These are phyloP conservation scores for Fomitopsis betulina DNA, from an alignment of 1,284 basidiomycete species.

Conservation along the genomic window DNA sequence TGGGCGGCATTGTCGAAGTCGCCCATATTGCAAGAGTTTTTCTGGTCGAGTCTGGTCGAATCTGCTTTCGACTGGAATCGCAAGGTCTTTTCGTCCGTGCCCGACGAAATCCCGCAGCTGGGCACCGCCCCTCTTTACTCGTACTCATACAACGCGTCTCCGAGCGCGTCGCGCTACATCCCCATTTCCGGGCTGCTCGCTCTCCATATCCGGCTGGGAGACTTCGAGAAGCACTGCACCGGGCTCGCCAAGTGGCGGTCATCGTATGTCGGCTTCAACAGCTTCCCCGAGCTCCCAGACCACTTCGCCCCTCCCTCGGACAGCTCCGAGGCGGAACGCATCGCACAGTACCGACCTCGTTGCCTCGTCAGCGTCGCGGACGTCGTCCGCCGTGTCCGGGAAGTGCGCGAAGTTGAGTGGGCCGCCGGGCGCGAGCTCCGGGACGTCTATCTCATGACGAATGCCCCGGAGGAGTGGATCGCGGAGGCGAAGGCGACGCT, in stretches of 20 bases:
- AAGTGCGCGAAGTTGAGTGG: slow-evolving; percentile 29
- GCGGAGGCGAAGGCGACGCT: slow-evolving; percentile 22
- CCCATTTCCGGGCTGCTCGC: slow-evolving; percentile 43
- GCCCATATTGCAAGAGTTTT: slow-evolving; percentile 32
- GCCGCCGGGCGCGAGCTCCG: slow-evolving; percentile 16
- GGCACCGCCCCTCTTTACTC: slow-evolving; percentile 5
- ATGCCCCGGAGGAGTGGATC: slow-evolving; percentile 28
- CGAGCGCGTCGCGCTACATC: slow-evolving; percentile 15
- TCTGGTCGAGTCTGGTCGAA: slow-evolving; percentile 37
- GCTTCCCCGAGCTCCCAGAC: slow-evolving; percentile 37
- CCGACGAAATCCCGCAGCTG: slow-evolving; percentile 1
- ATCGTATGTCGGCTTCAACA: slow-evolving; percentile 37
- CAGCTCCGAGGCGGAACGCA: slow-evolving; percentile 19
- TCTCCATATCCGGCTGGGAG: slow-evolving; percentile 57
- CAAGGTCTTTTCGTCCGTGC: slow-evolving; percentile 25
- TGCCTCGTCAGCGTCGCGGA: slow-evolving; percentile 38
- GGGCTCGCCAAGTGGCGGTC: slow-evolving; percentile 38
- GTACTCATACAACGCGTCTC: not conserved
- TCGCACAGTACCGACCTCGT: slow-evolving; percentile 28
- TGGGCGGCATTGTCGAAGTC: slow-evolving; percentile 33
- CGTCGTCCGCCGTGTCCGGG: slow-evolving; percentile 33
- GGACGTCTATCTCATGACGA: slow-evolving; percentile 33
- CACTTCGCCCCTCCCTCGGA: slow-evolving; percentile 30
- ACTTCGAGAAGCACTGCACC: slow-evolving; percentile 48
- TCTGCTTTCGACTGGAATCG: slow-evolving; percentile 32